These are phyloP conservation scores for Wallacemonas sp. DNA, from an alignment of 208 protist species.

Conservation along the genomic window DNA sequence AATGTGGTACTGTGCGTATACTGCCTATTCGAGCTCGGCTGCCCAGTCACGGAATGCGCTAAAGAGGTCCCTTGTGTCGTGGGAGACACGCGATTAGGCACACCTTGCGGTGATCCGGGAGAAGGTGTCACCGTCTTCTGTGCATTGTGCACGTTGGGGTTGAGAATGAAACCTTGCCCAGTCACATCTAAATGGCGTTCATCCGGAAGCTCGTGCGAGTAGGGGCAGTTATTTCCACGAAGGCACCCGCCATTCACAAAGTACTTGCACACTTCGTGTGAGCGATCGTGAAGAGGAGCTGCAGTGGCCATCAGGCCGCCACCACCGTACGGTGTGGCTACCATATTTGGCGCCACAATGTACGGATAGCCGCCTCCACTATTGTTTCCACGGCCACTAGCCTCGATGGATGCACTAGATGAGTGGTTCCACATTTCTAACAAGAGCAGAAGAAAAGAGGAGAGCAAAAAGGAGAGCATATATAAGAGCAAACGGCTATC, in stretches of 20 bases:
- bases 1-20: conserved; percentile 1
- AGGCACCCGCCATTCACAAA: conserved; percentile 88
- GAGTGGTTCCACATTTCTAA: conserved; percentile 40
- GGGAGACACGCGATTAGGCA: conserved; percentile 4
- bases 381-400: conserved; percentile 15
- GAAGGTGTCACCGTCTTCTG: conserved; percentile 73
- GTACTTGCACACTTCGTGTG: conserved; percentile 88
- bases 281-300: conserved; percentile 55
- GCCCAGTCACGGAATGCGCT: conserved; percentile 7
- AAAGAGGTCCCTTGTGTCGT: conserved; percentile 1
- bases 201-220: conserved; percentile 86
- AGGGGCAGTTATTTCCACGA: conserved; percentile 75
- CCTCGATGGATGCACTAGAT: conserved; percentile 32
- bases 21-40: background rate
- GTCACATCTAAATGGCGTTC: conserved; percentile 89
- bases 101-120: conserved; percentile 4
- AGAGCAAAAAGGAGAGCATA: too few relatives aligned
- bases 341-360: conserved; percentile 28
- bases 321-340: conserved; percentile 10
- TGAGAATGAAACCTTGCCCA: conserved; percentile 85
- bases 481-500: too few relatives aligned
- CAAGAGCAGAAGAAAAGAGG: conserved; percentile 6
- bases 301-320: conserved; percentile 36
- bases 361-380: conserved; percentile 36
- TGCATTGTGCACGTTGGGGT: conserved; percentile 87